Evolutionary conservation across 352 stramenopile species (phyloP).

Genomic region (Pythium sp.): DNA sequence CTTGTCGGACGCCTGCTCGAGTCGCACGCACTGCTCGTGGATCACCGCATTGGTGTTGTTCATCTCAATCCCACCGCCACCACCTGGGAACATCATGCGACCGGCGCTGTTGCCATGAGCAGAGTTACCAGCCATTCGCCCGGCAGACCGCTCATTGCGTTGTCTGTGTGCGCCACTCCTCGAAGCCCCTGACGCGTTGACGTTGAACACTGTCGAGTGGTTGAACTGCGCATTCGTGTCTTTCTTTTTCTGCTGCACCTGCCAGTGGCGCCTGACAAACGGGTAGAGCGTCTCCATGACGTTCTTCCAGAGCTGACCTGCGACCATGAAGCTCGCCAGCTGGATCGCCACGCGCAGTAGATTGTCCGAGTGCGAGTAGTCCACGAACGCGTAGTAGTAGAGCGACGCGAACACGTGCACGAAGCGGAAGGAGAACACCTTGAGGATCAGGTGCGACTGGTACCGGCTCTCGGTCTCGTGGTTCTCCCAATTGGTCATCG

Average conservation of each 20-base stretch:
- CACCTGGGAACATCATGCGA: not conserved
- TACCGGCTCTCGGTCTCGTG: constrained; percentile 84
- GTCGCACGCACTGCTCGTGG: constrained; percentile 72
- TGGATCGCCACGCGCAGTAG: constrained; percentile 91
- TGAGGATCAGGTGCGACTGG: constrained; percentile 95
- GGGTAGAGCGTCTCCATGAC: constrained; percentile 89
- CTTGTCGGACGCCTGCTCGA: constrained; percentile 76
- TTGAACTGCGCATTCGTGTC: constrained; percentile 63
- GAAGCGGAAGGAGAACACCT: constrained; percentile 98
- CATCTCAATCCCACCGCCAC: not conserved
- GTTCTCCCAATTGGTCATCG: constrained; percentile 94
- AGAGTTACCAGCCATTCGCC: not conserved
- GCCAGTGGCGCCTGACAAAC: constrained; percentile 45
- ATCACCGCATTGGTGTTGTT: constrained; percentile 53
- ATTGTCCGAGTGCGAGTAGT: constrained; percentile 29
- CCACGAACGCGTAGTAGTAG: constrained; percentile 95
- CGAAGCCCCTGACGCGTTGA: not conserved
- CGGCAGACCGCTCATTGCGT: constrained; percentile 13
- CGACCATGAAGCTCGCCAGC: constrained; percentile 92
- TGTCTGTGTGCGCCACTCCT: constrained; percentile 9
- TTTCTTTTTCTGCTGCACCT: constrained; percentile 48
- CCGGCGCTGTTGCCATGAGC: not conserved
- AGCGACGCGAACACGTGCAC: constrained; percentile 95
- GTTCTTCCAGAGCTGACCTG: constrained; percentile 93
- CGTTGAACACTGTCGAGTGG: constrained; percentile 60